Evolutionary conservation across 2,329 filamentous ascomycete genomes (phyloP).

Genomic region (Colletotrichum caudatum): DNA sequence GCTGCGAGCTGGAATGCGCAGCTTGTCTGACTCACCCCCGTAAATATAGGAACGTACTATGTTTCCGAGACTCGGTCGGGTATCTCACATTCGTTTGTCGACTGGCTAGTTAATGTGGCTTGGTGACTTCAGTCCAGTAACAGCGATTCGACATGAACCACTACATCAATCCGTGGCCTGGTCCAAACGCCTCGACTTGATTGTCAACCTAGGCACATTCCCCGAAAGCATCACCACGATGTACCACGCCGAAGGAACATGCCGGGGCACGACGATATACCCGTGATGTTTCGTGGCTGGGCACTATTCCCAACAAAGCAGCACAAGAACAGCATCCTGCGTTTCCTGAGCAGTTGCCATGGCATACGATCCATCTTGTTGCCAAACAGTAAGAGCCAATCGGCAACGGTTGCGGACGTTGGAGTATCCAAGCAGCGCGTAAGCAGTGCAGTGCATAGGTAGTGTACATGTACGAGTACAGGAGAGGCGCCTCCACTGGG

Average conservation of each 20-base stretch:
- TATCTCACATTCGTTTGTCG: neutral
- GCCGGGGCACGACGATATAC: neutral
- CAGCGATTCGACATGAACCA: neutral
- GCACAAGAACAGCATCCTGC: neutral
- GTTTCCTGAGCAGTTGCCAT: neutral
- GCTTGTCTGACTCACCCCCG: neutral
- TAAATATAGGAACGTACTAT: neutral
- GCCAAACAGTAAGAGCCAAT: neutral
- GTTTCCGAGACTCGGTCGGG: constrained; percentile 10
- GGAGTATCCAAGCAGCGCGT: neutral
- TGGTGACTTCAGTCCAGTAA: neutral
- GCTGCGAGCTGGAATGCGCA: neutral
- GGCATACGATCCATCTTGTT: neutral
- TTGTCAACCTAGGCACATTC: neutral
- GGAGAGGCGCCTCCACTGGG: neutral
- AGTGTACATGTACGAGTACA: neutral
- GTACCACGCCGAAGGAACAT: neutral
- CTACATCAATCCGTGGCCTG: neutral
- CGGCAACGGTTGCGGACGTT: constrained; percentile 4
- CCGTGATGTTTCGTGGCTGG: neutral
- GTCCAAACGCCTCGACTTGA: neutral
- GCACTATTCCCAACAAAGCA: neutral
- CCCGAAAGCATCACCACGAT: neutral
- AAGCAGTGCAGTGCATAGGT: neutral
- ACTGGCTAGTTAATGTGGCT: neutral